Evolutionary conservation across 306 rosid genomes (phyloP).

Genomic region (Ziziphus jujuba): DNA sequence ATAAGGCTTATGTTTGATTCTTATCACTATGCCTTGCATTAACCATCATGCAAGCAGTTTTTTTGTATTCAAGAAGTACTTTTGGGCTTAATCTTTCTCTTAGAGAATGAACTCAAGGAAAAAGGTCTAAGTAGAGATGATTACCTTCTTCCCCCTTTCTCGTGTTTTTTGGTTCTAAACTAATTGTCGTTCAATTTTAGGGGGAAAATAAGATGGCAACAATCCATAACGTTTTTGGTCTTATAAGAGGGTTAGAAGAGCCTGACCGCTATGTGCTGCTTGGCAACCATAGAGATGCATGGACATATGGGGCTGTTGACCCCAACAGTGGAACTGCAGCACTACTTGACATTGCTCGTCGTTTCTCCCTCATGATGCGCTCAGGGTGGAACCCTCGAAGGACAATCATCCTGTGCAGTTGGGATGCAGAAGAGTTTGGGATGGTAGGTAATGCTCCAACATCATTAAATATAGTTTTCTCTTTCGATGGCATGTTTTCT

Average conservation of each 20-base stretch:
- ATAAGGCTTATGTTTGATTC: neutral
- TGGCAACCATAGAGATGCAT: conserved; percentile 98
- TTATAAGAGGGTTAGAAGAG: conserved; percentile 78
- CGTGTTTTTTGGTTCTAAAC: neutral
- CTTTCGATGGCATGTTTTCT: no score
- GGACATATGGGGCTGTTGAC: conserved; percentile 96
- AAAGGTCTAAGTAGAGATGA: neutral
- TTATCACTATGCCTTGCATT: neutral
- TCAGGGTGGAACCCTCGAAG: conserved; percentile 82
- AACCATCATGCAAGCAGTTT: neutral
- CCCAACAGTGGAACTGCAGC: conserved; percentile 97
- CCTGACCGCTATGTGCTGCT: conserved; percentile 89
- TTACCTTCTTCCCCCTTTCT: neutral
- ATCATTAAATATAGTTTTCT: neutral
- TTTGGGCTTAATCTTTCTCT: neutral
- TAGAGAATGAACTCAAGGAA: neutral
- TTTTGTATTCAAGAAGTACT: neutral
- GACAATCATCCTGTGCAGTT: conserved; percentile 48
- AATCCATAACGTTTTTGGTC: conserved; percentile 75
- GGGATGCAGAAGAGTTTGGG: conserved; percentile 54
- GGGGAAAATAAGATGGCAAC: conserved; percentile 74
- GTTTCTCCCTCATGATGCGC: conserved; percentile 55
- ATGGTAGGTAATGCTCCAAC: conserved; percentile 32
- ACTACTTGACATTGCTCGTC: conserved; percentile 85
- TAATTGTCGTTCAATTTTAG: conserved; percentile 34